Percentiles rank a stretch among this genome's conserved stretches.
Conservation (phyloP, 2,329 filamentous ascomycete species). For the Dactylonectria estremocensis region DNA sequence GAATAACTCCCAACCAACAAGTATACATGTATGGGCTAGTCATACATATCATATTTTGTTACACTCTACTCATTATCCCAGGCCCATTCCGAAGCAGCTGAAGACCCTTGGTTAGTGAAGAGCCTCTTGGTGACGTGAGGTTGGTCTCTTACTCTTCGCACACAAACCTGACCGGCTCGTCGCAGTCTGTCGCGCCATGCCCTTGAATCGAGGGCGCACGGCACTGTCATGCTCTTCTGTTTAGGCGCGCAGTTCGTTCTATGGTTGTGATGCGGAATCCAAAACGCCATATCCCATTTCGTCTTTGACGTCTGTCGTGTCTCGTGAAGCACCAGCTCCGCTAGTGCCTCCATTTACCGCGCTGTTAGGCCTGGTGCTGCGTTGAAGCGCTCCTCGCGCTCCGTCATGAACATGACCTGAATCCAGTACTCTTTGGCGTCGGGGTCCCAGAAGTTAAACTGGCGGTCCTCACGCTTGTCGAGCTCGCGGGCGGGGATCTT, state of each 20-base stretch:
- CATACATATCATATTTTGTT: constrained; percentile 20
- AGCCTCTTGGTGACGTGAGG: constrained; percentile 16
- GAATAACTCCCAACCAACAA: constrained; percentile 24
- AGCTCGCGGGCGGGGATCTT: constrained; percentile 96
- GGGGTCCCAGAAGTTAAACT: constrained; percentile 95
- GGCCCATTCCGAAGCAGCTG: constrained; percentile 5
- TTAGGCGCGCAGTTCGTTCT: no score
- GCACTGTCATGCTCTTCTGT: background rate
- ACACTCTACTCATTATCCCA: constrained; percentile 26
- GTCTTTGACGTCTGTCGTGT: background rate
- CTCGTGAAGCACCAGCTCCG: background rate
- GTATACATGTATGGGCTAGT: constrained; percentile 6
- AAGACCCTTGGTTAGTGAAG: constrained; percentile 27
- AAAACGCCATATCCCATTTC: no score
- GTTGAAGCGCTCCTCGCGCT: constrained; percentile 91
- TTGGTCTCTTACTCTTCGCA: constrained; percentile 32
- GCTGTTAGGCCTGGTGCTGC: constrained; percentile 73
- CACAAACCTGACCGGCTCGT: background rate
- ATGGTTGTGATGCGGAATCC: background rate
- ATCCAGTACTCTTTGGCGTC: constrained; percentile 98
- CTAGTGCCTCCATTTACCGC: constrained; percentile 52
- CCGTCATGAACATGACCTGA: constrained; percentile 98
- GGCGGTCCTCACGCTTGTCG: constrained; percentile 88
- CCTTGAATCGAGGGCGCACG: background rate
- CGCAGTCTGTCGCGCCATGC: background rate